Evolutionary conservation across 345 rosid species (phyloP), one percentile per base, ranked within the genome.

Genomic region (Citrus mangshanensis): DNA sequence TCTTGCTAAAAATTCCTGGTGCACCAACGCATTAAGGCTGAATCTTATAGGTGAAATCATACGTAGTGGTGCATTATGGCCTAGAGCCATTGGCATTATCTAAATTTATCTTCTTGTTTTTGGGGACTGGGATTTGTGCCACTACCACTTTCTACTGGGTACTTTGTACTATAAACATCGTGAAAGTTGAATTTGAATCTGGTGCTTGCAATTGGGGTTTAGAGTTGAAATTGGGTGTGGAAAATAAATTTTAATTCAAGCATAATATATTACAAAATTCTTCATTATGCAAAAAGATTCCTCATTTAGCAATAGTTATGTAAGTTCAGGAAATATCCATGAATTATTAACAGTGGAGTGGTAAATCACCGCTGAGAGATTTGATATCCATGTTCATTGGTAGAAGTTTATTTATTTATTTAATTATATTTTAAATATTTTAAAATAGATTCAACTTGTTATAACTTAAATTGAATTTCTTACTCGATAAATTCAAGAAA

Each of bases 11-110:
- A 72, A 49, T 63, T 56, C 40, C 54, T 62, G 78, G 67, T 75
- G 71, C 82, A 42, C 66, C 71, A 80, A 72, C 75, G 81, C 86
- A 86, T 80, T 81, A 77, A 83, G 75, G 85, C 85, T 88, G 86
- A 83, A 79, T 75, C 74, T 73, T 16, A 77, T 74, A 82, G 85
- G 90, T 78, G 84, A 83, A 66, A 78, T 72, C 81, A 83, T 80
- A 77, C 83, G 65, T 70, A 68, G 85, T 85, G 87, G 86, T 84
- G 88, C 51, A 78, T 73, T 60, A 46, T 70, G 63, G n/a, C 74
- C 78, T 76, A 81, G 75, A 81, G 42, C 74, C 79, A 78, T 81
- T 67, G 80, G 80, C 81, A 75, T 82, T 71, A 16, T 54, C 58
- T 54, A 54, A 54, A 54, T 54, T 16, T 46, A 46, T 46, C 51